phyloP scores from a whole-genome alignment of 1,284 basidiomycete genomes.

The Microstroma glucosiphilum region DNA sequence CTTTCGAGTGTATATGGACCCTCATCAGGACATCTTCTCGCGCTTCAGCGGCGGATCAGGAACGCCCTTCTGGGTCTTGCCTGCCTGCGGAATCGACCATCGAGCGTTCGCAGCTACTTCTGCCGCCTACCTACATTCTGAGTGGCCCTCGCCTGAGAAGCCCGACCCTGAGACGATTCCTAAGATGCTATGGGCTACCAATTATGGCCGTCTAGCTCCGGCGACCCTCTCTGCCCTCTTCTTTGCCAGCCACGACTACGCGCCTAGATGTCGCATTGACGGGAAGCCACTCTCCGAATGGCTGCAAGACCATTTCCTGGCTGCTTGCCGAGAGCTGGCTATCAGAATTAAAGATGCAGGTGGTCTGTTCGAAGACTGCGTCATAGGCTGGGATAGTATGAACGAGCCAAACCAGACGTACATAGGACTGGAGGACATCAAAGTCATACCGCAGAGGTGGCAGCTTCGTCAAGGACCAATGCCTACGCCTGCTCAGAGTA shows the following conservation, averaged over 20 bases:
- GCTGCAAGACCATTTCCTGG: conserved; percentile 77
- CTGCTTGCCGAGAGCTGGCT: conserved; percentile 69
- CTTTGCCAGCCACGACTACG: conserved; percentile 82
- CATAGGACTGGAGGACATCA: conserved; percentile 64
- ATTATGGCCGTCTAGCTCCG: conserved; percentile 78
- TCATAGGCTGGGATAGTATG: conserved; percentile 93
- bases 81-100: conserved; percentile 85
- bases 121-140: conserved; percentile 77
- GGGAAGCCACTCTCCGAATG: conserved; percentile 74
- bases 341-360: conserved; percentile 67
- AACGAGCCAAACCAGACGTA: conserved; percentile 91
- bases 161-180: conserved; percentile 71
- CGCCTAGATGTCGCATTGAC: conserved; percentile 85
- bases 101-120: conserved; percentile 75
- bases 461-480: conserved; percentile 70
- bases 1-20: conserved; percentile 90
- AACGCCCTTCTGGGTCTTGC: conserved; percentile 88
- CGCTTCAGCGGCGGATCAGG: conserved; percentile 93
- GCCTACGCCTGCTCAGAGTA: conserved; percentile 76
- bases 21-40: conserved; percentile 95
- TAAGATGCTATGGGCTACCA: conserved; percentile 92
- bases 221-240: conserved; percentile 91
- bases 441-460: conserved; percentile 42
- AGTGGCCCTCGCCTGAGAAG: conserved; percentile 65
- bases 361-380: conserved; percentile 72